Conservation (phyloP, 2,329 filamentous ascomycete genomes). For the Ilyonectria sp. region DNA sequence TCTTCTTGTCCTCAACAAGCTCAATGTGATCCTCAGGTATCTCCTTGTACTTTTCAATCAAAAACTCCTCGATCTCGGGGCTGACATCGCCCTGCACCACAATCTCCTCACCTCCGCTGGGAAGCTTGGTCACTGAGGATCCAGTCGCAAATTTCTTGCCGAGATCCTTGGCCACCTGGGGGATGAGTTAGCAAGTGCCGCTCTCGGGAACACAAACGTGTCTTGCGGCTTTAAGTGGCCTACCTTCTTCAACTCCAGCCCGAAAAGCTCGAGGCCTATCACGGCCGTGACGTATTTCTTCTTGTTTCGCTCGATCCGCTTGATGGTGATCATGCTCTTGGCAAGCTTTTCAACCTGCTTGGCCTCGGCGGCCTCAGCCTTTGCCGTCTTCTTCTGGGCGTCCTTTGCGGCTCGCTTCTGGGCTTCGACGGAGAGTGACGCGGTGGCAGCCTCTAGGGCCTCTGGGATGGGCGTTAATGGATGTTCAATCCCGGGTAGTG, state of each 20-base stretch:
- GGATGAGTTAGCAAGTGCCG: constrained; percentile 32
- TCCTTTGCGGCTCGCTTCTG: constrained; percentile 97
- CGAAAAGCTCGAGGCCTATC: constrained; percentile 91
- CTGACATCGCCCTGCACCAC: constrained; percentile 98
- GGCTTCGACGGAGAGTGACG: constrained; percentile 88
- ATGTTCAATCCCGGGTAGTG: constrained; percentile 11
- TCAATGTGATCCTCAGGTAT: constrained; percentile 97
- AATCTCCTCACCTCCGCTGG: constrained; percentile 92
- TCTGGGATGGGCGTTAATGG: constrained; percentile 63
- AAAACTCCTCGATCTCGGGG: constrained; percentile 92
- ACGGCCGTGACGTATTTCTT: constrained; percentile 96
- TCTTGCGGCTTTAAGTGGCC: constrained; percentile 14
- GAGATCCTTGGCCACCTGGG: constrained; percentile 86
- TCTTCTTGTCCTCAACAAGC: constrained; percentile 96
- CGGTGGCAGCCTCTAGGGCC: constrained; percentile 86
- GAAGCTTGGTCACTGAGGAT: constrained; percentile 89
- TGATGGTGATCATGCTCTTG: constrained; percentile 88
- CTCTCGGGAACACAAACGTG: background rate
- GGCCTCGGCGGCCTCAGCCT: constrained; percentile 88
- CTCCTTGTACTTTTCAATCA: constrained; percentile 89
- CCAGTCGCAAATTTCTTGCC: constrained; percentile 99
- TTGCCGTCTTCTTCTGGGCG: constrained; percentile 95
- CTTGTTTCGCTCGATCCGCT: constrained; percentile 98
- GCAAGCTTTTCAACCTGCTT: constrained; percentile 88
- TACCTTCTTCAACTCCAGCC: constrained; percentile 91